Evolutionary conservation across 805 yeast species (phyloP).

Genomic region (Sugiyamaella marilandica): DNA sequence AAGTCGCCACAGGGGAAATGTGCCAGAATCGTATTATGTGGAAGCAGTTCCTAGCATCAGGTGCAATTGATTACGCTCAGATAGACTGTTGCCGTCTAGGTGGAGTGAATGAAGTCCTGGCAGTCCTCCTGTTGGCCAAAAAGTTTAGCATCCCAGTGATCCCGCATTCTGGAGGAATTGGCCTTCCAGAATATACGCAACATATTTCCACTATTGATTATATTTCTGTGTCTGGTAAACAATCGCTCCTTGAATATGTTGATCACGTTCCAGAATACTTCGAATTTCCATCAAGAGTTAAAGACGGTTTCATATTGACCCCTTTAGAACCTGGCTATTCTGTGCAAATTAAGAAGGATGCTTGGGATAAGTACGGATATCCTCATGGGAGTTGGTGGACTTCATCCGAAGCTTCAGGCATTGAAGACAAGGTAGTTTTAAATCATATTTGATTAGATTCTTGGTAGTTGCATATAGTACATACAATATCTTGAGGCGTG

Average conservation of each 20-base stretch:
- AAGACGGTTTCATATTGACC: conserved; percentile 27
- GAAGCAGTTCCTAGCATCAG: conserved; percentile 27
- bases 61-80: conserved; percentile 29
- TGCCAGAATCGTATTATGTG: conserved; percentile 30
- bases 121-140: conserved; percentile 30
- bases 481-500: too few species aligned
- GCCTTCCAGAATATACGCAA: conserved; percentile 31
- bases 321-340: conserved; percentile 30
- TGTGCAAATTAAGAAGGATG: conserved; percentile 24
- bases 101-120: conserved; percentile 31
- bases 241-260: conserved; percentile 28
- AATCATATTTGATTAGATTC: background rate
- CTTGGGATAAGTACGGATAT: conserved; percentile 24
- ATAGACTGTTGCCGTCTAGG: conserved; percentile 32
- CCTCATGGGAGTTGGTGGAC: conserved; percentile 30
- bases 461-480: too few species aligned
- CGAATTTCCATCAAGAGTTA: conserved; percentile 25
- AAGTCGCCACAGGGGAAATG: conserved; percentile 32
- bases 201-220: conserved; percentile 30
- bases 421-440: conserved; percentile 6
- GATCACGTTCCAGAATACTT: conserved; percentile 29
- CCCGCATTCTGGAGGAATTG: conserved; percentile 32
- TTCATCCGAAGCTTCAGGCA: conserved; percentile 16
- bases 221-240: conserved; percentile 27
- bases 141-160: conserved; percentile 29